Conservation (phyloP, 768 basidiomycete genomes). For the Tricholomella constricta region DNA sequence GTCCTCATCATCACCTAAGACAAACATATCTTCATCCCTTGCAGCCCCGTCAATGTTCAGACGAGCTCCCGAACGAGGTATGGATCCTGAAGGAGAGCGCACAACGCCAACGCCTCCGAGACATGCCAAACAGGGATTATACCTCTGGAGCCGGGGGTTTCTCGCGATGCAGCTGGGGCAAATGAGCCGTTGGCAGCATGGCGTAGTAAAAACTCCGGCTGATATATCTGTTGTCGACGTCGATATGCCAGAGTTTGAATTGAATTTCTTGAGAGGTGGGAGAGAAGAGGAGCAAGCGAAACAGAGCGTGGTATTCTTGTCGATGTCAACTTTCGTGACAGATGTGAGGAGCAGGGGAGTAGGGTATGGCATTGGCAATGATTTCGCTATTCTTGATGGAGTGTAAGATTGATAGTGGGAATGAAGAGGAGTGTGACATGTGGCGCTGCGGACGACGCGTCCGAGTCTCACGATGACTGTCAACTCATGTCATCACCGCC, state of each 20-base stretch:
- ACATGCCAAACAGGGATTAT: constrained; percentile 74
- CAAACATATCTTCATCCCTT: constrained; percentile 63
- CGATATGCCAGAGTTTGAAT: constrained; percentile 6
- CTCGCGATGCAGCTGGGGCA: constrained; percentile 56
- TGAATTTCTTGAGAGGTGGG: constrained; percentile 35
- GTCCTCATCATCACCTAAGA: constrained; percentile 67
- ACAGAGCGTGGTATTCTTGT: constrained; percentile 44
- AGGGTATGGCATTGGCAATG: background rate
- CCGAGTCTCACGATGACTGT: constrained; percentile 1
- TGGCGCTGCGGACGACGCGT: background rate
- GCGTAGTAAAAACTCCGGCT: constrained; percentile 45
- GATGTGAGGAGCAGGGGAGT: background rate
- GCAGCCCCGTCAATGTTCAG: constrained; percentile 54
- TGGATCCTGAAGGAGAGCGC: constrained; percentile 12
- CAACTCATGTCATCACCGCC: constrained; percentile 23
- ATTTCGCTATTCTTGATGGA: background rate
- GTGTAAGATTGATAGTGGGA: background rate
- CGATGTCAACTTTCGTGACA: constrained; percentile 10
- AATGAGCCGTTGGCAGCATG: constrained; percentile 67
- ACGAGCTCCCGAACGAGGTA: constrained; percentile 1
- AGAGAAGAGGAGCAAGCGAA: constrained; percentile 64
- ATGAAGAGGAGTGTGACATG: background rate
- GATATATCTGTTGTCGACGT: constrained; percentile 1
- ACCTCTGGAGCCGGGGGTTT: constrained; percentile 67
- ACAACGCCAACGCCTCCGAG: constrained; percentile 56